These are phyloP conservation scores for Cytospora piceicola DNA, from an alignment of 2,329 filamentous ascomycete species.

Conservation along the genomic window DNA sequence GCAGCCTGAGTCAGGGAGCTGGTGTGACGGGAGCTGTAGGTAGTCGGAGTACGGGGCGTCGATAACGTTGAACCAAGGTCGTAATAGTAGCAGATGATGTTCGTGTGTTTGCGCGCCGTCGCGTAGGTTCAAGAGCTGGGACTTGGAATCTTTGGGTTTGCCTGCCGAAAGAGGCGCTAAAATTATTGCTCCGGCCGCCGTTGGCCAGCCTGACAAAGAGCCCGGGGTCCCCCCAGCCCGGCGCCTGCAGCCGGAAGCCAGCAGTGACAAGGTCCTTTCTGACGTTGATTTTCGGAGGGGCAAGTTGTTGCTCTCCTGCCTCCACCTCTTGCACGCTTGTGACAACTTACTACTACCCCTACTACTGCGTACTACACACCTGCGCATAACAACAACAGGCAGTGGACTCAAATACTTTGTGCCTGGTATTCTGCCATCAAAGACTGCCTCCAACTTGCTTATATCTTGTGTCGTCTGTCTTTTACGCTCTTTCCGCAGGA, in stretches of 20 bases:
- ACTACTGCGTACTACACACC: slow-evolving; percentile 7
- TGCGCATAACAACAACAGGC: slow-evolving; percentile 6
- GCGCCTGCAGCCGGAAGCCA: slow-evolving; percentile 20
- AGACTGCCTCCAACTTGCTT: slow-evolving; percentile 11
- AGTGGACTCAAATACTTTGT: slow-evolving; percentile 1
- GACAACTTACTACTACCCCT: background rate
- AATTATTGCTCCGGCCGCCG: slow-evolving; percentile 16
- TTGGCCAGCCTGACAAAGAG: slow-evolving; percentile 6
- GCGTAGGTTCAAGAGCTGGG: slow-evolving; percentile 22
- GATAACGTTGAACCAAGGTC: slow-evolving; percentile 4
- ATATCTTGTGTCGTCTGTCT: slow-evolving; percentile 1
- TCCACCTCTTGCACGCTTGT: background rate
- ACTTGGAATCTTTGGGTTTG: slow-evolving; percentile 11
- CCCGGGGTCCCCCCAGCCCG: slow-evolving; percentile 5
- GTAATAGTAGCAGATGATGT: background rate
- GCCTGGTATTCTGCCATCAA: slow-evolving; percentile 14
- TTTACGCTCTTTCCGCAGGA: slow-evolving; percentile 16
- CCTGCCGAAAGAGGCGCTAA: slow-evolving; percentile 22
- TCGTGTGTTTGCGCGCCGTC: slow-evolving; percentile 19
- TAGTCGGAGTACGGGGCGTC: background rate
- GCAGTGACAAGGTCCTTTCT: slow-evolving; percentile 23
- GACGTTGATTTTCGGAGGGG: slow-evolving; percentile 31
- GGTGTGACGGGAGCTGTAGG: background rate
- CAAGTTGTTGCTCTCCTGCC: slow-evolving; percentile 21
- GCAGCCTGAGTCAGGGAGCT: background rate